Base-by-base conservation (phyloP, 2,329 filamentous ascomycete genomes). In the Plectosphaerella sp. region DNA sequence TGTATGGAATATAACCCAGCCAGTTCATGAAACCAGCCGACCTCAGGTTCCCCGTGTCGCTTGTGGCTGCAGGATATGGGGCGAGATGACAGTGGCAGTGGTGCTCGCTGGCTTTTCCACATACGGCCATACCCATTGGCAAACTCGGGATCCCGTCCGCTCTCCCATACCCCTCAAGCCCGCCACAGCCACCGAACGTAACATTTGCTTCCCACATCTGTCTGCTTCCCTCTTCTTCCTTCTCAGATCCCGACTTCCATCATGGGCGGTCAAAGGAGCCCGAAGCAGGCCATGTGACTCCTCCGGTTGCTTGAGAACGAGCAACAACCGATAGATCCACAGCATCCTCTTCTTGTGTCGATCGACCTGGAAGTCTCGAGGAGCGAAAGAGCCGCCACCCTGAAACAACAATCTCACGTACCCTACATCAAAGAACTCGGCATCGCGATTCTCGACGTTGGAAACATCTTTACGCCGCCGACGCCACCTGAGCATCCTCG, bases 21-120 rank as follows among this genome's bases (percentile, higher is more conserved):
- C 22, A 22, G 22, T 22, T 22, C 5, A n/a, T n/a, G n/a, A n/a
- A n/a, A n/a, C n/a, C 5, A 22, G 22, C 22, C 22, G 5, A 5
- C 22, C 22, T 22, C 22, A 66, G 6, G 73, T 28, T 8, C 7
- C 4, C 14, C 18, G 18, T 12, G 43, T 65, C 60, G 70, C 76
- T 8, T 61, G 62, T 3, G 64, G 66, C 51, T 78, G 78, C 59
- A 57, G 64, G 5, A 70, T 68, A 37, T 81, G 78, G 77, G 76
- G 75, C 9, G 62, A 64, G 5, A 73, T 59, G 0, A 67, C 63
- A 2, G 73, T 4, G 64, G 72, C 63, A 2, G 73, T 4, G 64
- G 72, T 5, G 59, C 78, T 10, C 64, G 72, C n/a, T 16, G 69
- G 75, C 35, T n/a, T n/a, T n/a, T n/a, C n/a, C n/a, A n/a, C n/a